Percentiles rank a stretch among this genome's conserved stretches.
These are phyloP conservation scores for Corylus avellana DNA, from an alignment of 306 rosid species.

Conservation along the genomic window DNA sequence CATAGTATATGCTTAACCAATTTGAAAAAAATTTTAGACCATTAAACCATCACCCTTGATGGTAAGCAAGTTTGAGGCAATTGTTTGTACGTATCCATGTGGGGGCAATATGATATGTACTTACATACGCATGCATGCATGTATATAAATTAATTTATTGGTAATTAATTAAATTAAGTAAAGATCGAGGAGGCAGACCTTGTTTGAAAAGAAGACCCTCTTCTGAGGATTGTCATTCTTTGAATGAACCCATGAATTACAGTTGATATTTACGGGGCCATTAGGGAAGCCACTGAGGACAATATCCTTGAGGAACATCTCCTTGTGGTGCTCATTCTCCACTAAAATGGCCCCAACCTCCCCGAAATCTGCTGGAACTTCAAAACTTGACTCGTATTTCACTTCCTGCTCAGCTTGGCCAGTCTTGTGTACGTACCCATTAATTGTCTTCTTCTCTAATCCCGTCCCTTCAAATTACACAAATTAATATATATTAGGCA, in stretches of 20 bases:
- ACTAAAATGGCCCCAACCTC: slow-evolving; percentile 38
- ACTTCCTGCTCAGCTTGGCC: slow-evolving; percentile 16
- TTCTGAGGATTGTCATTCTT: slow-evolving; percentile 52
- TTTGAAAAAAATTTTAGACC: no score
- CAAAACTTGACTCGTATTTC: slow-evolving; percentile 48
- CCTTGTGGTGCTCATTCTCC: slow-evolving; percentile 71
- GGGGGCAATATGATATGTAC: no score
- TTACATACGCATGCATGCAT: no score
- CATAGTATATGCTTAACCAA: no score
- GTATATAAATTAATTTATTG: no score
- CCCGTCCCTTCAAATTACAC: slow-evolving; percentile 39
- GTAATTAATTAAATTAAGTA: no score
- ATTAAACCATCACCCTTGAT: no score
- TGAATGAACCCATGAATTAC: slow-evolving; percentile 68
- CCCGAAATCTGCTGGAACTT: slow-evolving; percentile 42
- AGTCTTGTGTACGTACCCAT: slow-evolving; percentile 56
- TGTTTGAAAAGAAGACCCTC: slow-evolving; percentile 59
- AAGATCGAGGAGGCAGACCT: slow-evolving; percentile 30
- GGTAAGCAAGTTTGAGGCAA: no score
- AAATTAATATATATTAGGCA: not conserved
- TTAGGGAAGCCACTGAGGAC: slow-evolving; percentile 37
- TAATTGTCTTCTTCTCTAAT: slow-evolving; percentile 43
- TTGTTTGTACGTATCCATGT: no score
- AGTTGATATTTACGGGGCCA: slow-evolving; percentile 33
- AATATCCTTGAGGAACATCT: slow-evolving; percentile 57